A percentile compares a stretch with the other conserved stretches of the same genome.
Conservation (phyloP, 2,329 filamentous ascomycete species). For the Ustulina deusta region DNA sequence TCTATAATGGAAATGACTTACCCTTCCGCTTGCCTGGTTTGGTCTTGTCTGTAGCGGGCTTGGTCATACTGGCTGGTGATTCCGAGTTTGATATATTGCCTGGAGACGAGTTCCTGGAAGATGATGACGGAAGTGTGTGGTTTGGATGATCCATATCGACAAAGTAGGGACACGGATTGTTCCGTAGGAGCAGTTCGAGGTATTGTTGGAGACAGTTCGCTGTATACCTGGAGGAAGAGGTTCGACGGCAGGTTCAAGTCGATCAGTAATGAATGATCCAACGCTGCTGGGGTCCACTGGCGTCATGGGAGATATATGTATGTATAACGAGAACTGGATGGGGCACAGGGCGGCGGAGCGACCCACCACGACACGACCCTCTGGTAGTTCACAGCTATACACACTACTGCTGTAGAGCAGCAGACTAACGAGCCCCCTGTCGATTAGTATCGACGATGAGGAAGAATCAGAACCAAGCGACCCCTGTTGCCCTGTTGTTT, state of each 20-base stretch:
- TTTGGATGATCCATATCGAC: constrained; percentile 37
- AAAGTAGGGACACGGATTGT: constrained; percentile 29
- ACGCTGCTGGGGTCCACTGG: constrained; percentile 36
- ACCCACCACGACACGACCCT: constrained; percentile 37
- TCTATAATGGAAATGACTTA: constrained; percentile 33
- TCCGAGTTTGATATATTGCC: constrained; percentile 35
- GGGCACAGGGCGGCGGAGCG: constrained; percentile 35
- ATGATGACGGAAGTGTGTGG: constrained; percentile 25
- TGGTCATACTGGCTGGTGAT: constrained; percentile 46
- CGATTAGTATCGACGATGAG: constrained; percentile 37
- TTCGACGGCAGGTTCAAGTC: constrained; percentile 26
- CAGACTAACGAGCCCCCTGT: constrained; percentile 36
- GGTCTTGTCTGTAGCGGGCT: constrained; percentile 39
- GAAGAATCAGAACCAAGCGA: constrained; percentile 23
- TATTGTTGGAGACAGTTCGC: constrained; percentile 8
- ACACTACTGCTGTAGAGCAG: constrained; percentile 19
- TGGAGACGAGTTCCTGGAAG: constrained; percentile 34
- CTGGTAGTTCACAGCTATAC: constrained; percentile 30
- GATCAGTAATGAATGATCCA: constrained; percentile 32
- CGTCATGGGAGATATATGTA: constrained; percentile 44
- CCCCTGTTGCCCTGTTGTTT: constrained; percentile 30
- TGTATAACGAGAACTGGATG: constrained; percentile 38
- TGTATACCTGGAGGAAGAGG: constrained; percentile 27
- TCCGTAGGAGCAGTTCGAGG: constrained; percentile 25
- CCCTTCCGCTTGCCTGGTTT: constrained; percentile 51